phyloP scores from a whole-genome alignment of 2,329 filamentous ascomycete species.

The Orbilia ellipsospora region DNA sequence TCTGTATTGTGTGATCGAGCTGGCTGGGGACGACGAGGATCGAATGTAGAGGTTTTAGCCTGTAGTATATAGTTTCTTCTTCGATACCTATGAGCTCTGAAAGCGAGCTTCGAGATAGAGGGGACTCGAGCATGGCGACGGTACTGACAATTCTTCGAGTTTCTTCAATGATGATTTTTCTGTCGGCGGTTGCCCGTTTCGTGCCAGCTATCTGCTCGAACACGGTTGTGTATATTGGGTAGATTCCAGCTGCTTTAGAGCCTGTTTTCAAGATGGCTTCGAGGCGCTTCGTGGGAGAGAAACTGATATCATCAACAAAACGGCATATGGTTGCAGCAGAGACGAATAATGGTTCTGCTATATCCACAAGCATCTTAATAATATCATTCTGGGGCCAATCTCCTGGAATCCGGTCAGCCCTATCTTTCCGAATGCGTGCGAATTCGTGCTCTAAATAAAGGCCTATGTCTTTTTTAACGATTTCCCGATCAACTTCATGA shows the following conservation, averaged over 20 bases:
- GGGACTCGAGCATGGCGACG: slow-evolving; percentile 9
- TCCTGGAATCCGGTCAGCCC: background rate
- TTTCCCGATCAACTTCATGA: slow-evolving; percentile 15
- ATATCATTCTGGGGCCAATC: background rate
- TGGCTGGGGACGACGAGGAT: slow-evolving; percentile 13
- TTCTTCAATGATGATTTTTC: background rate
- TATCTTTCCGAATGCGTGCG: background rate
- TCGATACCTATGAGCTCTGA: slow-evolving; percentile 13
- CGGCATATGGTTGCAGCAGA: slow-evolving; percentile 38
- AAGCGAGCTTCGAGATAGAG: slow-evolving; percentile 17
- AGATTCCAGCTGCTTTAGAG: too few relatives aligned
- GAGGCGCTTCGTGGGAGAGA: slow-evolving; percentile 1
- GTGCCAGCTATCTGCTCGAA: too few relatives aligned
- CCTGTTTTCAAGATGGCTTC: background rate
- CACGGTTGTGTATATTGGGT: too few relatives aligned
- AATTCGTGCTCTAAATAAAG: slow-evolving; percentile 18
- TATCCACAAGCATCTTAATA: slow-evolving; percentile 22
- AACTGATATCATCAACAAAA: slow-evolving; percentile 11
- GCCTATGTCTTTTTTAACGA: slow-evolving; percentile 16
- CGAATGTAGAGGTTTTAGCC: slow-evolving; percentile 17
- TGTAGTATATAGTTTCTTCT: slow-evolving; percentile 16
- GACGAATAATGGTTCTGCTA: slow-evolving; percentile 25
- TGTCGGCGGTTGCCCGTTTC: too few relatives aligned
- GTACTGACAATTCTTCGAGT: slow-evolving; percentile 11
- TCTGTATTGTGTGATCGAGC: background rate